phyloP scores from a whole-genome alignment of 2,329 filamentous ascomycete genomes.

The Sporothrix euskadiensis region DNA sequence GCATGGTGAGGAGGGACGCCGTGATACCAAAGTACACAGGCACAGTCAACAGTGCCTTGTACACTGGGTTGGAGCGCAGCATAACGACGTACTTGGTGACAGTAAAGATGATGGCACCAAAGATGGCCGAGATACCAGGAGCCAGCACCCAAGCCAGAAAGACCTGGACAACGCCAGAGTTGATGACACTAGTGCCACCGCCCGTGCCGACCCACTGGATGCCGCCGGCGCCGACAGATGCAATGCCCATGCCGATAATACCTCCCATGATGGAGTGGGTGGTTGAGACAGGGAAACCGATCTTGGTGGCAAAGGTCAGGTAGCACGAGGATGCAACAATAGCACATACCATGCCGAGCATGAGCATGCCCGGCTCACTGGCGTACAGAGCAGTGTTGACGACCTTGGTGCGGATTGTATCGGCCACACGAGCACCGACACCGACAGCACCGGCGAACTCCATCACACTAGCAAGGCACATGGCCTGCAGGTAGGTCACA shows the following conservation, averaged over 20 bases:
- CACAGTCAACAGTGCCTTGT: conserved; percentile 53
- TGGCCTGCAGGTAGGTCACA: conserved; percentile 60
- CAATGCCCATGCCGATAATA: conserved; percentile 61
- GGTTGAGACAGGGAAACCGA: conserved; percentile 61
- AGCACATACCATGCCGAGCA: conserved; percentile 61
- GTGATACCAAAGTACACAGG: conserved; percentile 61
- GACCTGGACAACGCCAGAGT: conserved; percentile 57
- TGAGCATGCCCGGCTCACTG: conserved; percentile 52
- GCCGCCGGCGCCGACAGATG: conserved; percentile 51
- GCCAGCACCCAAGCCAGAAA: conserved; percentile 64
- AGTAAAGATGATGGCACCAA: conserved; percentile 56
- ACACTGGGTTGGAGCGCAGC: conserved; percentile 54
- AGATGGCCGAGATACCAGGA: conserved; percentile 55
- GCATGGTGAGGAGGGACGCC: conserved; percentile 56
- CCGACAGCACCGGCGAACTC: conserved; percentile 63
- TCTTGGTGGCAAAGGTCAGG: conserved; percentile 57
- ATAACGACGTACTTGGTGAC: conserved; percentile 60
- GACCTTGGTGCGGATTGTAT: conserved; percentile 63
- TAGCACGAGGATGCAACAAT: conserved; percentile 55
- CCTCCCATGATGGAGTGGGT: conserved; percentile 63
- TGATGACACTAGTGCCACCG: conserved; percentile 42
- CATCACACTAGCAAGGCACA: conserved; percentile 59
- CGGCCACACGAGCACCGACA: conserved; percentile 61
- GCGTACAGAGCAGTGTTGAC: conserved; percentile 52
- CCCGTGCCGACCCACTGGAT: conserved; percentile 56